Conservation (phyloP, 2,329 filamentous ascomycete species). For the Orbilia blumenaviensis region DNA sequence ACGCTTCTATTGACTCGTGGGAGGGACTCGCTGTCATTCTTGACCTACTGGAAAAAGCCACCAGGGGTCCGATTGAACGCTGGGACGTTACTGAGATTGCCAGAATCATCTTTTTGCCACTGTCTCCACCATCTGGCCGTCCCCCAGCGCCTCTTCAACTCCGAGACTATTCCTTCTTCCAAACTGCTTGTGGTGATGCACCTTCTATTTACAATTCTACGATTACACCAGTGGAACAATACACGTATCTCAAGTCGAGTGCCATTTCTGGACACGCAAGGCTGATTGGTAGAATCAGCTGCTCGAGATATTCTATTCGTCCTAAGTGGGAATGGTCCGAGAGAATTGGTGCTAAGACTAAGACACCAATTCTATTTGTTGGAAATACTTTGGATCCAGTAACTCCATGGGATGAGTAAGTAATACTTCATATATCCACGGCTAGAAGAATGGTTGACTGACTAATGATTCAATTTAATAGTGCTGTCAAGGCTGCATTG, state of each 20-base stretch:
- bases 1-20: constrained; percentile 12
- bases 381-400: constrained; percentile 44
- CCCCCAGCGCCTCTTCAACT: constrained; percentile 19
- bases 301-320: constrained; percentile 11
- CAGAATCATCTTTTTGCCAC: constrained; percentile 3
- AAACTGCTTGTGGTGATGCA: constrained; percentile 32
- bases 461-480: neutral
- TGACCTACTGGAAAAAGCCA: constrained; percentile 12
- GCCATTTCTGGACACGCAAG: neutral
- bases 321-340: constrained; percentile 38
- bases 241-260: neutral
- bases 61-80: neutral
- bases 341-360: constrained; percentile 25
- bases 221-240: neutral
- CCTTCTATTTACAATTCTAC: constrained; percentile 18
- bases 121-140: neutral
- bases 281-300: constrained; percentile 4
- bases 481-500: constrained; percentile 22
- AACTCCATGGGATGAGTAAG: constrained; percentile 42
- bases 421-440: neutral
- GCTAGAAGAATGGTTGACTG: neutral
- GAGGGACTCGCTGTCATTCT: constrained; percentile 1
- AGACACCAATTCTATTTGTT: constrained; percentile 36
- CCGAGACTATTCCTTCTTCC: constrained; percentile 23
- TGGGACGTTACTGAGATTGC: constrained; percentile 26